A percentile compares a stretch with the other conserved stretches of the same genome.
Conservation (phyloP, 2,329 filamentous ascomycete species). For the Coniochaeta sp. region DNA sequence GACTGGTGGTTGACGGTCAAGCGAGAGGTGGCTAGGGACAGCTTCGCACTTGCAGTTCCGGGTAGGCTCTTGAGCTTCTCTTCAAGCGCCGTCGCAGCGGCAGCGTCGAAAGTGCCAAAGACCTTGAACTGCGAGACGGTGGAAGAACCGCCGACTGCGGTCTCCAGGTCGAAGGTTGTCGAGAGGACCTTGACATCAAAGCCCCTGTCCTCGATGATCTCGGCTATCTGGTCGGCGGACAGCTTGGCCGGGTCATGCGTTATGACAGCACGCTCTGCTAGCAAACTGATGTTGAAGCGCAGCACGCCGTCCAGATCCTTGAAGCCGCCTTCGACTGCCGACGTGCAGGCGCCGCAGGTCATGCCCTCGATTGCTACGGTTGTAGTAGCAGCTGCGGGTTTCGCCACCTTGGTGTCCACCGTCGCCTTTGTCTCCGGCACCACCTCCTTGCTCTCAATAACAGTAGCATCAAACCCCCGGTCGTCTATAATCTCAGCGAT, state of each 20-base stretch:
- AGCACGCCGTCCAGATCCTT: constrained; percentile 67
- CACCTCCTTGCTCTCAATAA: constrained; percentile 63
- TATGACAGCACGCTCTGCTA: constrained; percentile 87
- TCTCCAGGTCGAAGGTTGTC: constrained; percentile 56
- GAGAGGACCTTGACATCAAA: constrained; percentile 83
- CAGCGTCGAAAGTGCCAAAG: constrained; percentile 69
- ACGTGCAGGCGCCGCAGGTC: constrained; percentile 96
- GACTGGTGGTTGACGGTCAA: constrained; percentile 69
- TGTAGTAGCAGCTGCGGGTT: constrained; percentile 55
- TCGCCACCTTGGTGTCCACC: constrained; percentile 19
- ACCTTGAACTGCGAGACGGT: constrained; percentile 73
- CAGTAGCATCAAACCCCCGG: constrained; percentile 71
- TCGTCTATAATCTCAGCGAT: constrained; percentile 58
- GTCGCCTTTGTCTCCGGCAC: constrained; percentile 26
- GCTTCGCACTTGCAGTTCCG: constrained; percentile 66
- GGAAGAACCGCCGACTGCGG: constrained; percentile 36
- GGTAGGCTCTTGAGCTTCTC: constrained; percentile 54
- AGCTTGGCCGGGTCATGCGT: constrained; percentile 72
- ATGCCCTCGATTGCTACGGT: constrained; percentile 91
- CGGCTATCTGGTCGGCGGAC: constrained; percentile 64
- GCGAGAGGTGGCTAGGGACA: constrained; percentile 68
- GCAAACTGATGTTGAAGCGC: constrained; percentile 89
- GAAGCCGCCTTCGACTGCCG: constrained; percentile 81
- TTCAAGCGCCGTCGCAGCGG: constrained; percentile 67
- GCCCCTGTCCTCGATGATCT: constrained; percentile 81